Base-by-base conservation (phyloP, 1,139 yeast genomes). In the Meyerozyma elateridarum region DNA sequence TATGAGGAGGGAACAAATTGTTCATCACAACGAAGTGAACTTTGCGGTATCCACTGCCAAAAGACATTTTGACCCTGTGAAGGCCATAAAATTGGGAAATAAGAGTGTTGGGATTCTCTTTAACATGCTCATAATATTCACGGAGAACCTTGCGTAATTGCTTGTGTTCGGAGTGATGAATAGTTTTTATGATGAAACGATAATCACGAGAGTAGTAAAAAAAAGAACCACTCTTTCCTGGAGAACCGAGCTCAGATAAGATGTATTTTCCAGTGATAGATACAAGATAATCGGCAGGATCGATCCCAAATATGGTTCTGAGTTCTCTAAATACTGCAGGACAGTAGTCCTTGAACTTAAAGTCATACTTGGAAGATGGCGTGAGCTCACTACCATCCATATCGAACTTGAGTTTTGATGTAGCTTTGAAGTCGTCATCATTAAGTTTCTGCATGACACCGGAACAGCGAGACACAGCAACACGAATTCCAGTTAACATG, bases 11-110 rank as follows among this genome's bases (percentile, higher is more conserved):
- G 58, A 93, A 91, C 34, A 93, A 68, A 52, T 93, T 93, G 62
- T 93, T 93, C 98, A 93, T 93, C 28, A 93, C 96, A 35, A 93
- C 71, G 47, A 93, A 91, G 58, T 93, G 95, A 26, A 91, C 87
- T 53, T 87, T 89, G 39, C 93, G 76, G 36, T 71, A 71, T 27
- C 75, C 76, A 31, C 56, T 56, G 5, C 36, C 38, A 15, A 81
- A 76, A 25, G 84, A 73, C 77, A 91, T 79, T 53, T 91, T 89
- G 31, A 93, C 84, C 35, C 99, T 68, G 56, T 93, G 98, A 34
- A 93, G 69, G 0, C 99, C 99, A 56, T 93, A 93, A 54, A 91
- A 88, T 57, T 93, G 98, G 16, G 95, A 83, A 4, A 93, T 64
- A 41, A 93, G 68, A 0, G 98, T 91, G 51, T 87, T 80, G 15